These are phyloP conservation scores for Fallopia convolvulus DNA, from an alignment of 148 eudicot species.

Conservation along the genomic window DNA sequence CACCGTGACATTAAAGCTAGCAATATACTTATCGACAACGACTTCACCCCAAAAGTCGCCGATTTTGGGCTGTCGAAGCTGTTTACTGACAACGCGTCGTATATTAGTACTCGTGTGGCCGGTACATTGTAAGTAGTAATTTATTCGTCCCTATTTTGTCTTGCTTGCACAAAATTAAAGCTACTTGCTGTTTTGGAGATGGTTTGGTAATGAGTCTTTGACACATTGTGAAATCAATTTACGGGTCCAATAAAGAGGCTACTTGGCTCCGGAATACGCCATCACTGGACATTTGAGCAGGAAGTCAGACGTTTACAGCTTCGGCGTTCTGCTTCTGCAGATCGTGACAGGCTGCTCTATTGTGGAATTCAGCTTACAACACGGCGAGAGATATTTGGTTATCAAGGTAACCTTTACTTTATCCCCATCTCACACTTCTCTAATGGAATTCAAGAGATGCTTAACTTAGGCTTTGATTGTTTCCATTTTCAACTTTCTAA, in stretches of 20 bases:
- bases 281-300: conserved; percentile 65
- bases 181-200: background rate
- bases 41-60: conserved; percentile 48
- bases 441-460: background rate
- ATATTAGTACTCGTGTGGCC: conserved; percentile 64
- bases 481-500: background rate
- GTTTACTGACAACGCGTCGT: conserved; percentile 29
- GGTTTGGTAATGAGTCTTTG: background rate
- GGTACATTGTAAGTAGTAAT: conserved; percentile 62
- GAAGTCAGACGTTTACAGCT: conserved; percentile 94
- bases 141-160: background rate
- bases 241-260: conserved; percentile 49
- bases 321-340: conserved; percentile 74
- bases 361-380: conserved; percentile 33
- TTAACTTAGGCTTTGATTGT: background rate
- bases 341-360: conserved; percentile 30
- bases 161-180: background rate
- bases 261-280: conserved; percentile 92
- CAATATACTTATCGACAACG: conserved; percentile 47
- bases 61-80: conserved; percentile 60
- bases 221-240: background rate
- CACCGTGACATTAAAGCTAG: conserved; percentile 58
- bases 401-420: conserved; percentile 36
- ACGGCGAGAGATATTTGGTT: conserved; percentile 50
- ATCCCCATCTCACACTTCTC: background rate